Base-by-base conservation (phyloP, 306 rosid species). In the Glycine soja region DNA sequence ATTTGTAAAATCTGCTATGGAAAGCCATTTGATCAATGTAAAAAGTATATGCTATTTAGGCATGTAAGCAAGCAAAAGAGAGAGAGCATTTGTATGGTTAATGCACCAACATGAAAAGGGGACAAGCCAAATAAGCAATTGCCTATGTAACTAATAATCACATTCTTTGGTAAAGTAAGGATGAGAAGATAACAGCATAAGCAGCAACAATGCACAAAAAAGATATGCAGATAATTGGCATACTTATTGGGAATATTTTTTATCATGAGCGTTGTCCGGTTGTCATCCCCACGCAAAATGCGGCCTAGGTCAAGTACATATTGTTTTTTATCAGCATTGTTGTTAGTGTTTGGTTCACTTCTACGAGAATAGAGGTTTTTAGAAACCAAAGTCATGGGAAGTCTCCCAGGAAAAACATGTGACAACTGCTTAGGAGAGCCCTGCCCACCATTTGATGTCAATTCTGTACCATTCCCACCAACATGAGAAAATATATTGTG, bases 161-260 rank as follows among this genome's bases (percentile, higher is more conserved):
- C 19, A 13, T 52, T 67, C 43, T 16, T 15, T 14, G 8, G 75
- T 62, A 67, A 81, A 74, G 10, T n/a, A 43, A 74, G 56, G 69
- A 77, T 74, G 77, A 57, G 77, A 58, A 59, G 78, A 64, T 42
- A 75, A 78, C 68, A 53, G 42, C 11, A 45, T 59, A 59, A 54
- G 61, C 30, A 24, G 30, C 30, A 24, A 24, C 30, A 24, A 24
- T 24, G 30, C 3, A 36, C 8, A 48, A 81, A 75, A n/a, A n/a
- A 42, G 56, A 58, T 66, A 56, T 36, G 47, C 47, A 78, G 75
- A 74, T 38, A 75, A 81, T 53, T 46, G 30, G 65, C 91, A 48
- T 90, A 92, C 97, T 92, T 92, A 87, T 92, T 92, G 63, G 97
- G 97, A 80, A 92, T 92, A 79, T 92, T 92, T 85, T 92, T 92